A percentile compares a stretch with the other conserved stretches of the same genome.
Evolutionary conservation across 1,139 yeast species (phyloP).

Genomic region (Diutina ranongensis): DNA sequence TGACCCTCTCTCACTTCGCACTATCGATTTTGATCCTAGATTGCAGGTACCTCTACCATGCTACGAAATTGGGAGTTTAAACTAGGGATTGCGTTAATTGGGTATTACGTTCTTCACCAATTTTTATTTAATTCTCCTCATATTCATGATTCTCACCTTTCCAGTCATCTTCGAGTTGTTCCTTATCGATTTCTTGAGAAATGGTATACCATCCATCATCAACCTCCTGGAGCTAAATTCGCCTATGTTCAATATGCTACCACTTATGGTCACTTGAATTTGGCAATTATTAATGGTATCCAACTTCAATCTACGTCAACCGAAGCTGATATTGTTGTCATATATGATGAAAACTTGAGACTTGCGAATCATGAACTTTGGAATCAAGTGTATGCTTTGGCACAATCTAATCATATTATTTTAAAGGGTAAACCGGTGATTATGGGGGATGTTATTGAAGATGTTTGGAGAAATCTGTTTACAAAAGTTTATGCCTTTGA

Average conservation of each 20-base stretch:
- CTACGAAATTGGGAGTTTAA: constrained; percentile 3
- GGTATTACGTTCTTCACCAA: background rate
- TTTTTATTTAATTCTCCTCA: background rate
- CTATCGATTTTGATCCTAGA: too few relatives aligned
- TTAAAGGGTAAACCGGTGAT: constrained; percentile 9
- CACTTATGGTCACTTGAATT: background rate
- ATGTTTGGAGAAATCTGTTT: constrained; percentile 39
- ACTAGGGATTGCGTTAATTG: background rate
- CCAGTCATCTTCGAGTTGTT: background rate
- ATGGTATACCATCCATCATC: background rate
- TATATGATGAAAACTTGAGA: background rate
- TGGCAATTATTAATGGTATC: constrained; percentile 2
- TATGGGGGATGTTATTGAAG: constrained; percentile 11
- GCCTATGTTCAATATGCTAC: constrained; percentile 6
- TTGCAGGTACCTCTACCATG: background rate
- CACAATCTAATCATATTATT: constrained; percentile 2
- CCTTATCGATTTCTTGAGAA: background rate
- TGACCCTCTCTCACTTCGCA: too few relatives aligned
- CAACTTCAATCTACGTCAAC: background rate
- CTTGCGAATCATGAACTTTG: background rate
- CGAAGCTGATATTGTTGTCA: background rate
- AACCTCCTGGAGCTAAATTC: background rate
- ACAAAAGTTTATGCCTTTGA: constrained; percentile 45
- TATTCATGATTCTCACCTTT: background rate
- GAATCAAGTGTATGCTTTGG: constrained; percentile 6